Evolutionary conservation across 768 basidiomycete species (phyloP).

Genomic region (Cyclocybe cylindracea): DNA sequence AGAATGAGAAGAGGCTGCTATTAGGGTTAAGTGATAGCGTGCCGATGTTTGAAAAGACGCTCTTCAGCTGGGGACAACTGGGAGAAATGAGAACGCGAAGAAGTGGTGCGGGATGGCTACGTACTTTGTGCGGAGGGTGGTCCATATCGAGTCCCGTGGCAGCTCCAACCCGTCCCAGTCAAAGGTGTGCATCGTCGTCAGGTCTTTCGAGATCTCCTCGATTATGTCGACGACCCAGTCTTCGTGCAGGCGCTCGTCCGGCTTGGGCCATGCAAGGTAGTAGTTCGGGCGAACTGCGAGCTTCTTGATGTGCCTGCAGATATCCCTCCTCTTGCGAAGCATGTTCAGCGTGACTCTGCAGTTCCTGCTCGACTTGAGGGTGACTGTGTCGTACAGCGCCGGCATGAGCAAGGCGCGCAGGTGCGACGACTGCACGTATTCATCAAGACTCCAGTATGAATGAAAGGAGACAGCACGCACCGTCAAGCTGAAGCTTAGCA

Average conservation of each 20-base stretch:
- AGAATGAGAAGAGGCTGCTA: conserved; percentile 44
- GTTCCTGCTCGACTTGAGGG: conserved; percentile 42
- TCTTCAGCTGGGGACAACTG: conserved; percentile 45
- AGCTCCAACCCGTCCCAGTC: conserved; percentile 56
- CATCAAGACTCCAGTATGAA: conserved; percentile 5
- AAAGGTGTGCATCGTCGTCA: conserved; percentile 41
- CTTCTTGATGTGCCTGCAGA: conserved; percentile 40
- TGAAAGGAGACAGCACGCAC: conserved; percentile 26
- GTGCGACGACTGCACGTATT: conserved; percentile 13
- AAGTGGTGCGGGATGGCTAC: conserved; percentile 14
- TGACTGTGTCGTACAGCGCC: conserved; percentile 44
- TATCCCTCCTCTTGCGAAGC: conserved; percentile 32
- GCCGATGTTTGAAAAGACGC: conserved; percentile 47
- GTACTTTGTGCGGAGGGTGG: conserved; percentile 36
- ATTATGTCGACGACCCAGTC: conserved; percentile 40
- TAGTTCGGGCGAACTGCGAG: conserved; percentile 51
- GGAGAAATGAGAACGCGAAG: conserved; percentile 4
- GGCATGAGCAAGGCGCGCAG: conserved; percentile 35
- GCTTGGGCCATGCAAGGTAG: conserved; percentile 51
- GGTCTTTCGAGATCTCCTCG: conserved; percentile 27
- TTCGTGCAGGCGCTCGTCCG: conserved; percentile 41
- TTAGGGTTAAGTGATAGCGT: conserved; percentile 30
- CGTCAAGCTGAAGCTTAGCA: conserved; percentile 42
- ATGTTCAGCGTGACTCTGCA: conserved; percentile 38
- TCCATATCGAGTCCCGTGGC: conserved; percentile 44